Base-by-base conservation (phyloP, 2,329 filamentous ascomycete species). In the Fonsecaea pedrosoi region DNA sequence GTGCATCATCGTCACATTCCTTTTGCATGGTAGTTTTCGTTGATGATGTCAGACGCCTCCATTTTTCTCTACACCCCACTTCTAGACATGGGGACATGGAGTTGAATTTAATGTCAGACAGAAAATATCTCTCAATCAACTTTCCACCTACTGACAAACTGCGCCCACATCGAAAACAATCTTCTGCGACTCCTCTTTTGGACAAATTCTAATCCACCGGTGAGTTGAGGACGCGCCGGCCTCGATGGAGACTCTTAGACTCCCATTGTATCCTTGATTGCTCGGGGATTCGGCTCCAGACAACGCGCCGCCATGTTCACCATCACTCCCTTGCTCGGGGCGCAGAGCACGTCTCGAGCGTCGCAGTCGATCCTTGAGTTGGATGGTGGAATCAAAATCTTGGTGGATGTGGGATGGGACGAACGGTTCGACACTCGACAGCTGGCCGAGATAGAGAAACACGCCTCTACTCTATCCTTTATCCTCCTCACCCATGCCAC, bases 281-380 rank as follows among this genome's bases (percentile, higher is more conserved):
- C n/a, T 37, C 15, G 37, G 9, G 4, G 3, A 18, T 42, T n/a
- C 12, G 5, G 8, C 30, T 12, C 30, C 45, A 32, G 13, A 21
- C 30, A 35, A 56, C 68, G 60, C 62, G 61, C 30, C 40, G 40
- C 40, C 30, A 99, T 99, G 95, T 98, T 99, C 84, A 96, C 91
- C 72, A 97, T 98, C 81, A 96, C 91, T 75, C 89, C 95, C 55
- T 84, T 99, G 65, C 89, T 97, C 73, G 95, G 95, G 77, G 94
- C 95, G 68, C 92, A 96, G 75, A 94, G 92, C 60, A 77, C 77
- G 4, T 87, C 91, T 72, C 85, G 89, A 66, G 94, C 94, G 53
- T 96, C 93, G 70, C 93, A 97, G 78, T 98, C 95, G n/a, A 87
- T 99, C 40, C 84, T 99, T 56, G 94, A 98, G 82, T 90, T 99